phyloP scores from a whole-genome alignment of 129 eudicot species.

The Scalesia atractyloides region DNA sequence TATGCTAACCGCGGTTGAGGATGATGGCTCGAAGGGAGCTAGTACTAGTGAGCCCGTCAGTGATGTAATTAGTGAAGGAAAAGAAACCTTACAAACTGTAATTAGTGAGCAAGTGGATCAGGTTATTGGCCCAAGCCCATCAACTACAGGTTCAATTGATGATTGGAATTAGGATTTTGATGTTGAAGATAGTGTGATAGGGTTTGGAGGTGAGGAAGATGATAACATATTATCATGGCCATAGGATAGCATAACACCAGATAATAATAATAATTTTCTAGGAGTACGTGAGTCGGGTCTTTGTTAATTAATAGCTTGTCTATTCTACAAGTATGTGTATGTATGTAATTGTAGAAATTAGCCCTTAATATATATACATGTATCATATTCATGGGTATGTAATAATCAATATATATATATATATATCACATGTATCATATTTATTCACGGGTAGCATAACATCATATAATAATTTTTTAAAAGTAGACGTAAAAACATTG shows the following conservation, averaged over 20 bases:
- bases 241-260: constrained; percentile 24
- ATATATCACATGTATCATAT: no score
- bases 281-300: constrained; percentile 14
- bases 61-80: constrained; percentile 2
- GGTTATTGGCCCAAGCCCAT: constrained; percentile 21
- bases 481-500: no score
- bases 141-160: background rate
- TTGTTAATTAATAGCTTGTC: constrained; percentile 6
- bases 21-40: constrained; percentile 6
- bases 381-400: no score
- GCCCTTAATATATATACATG: background rate
- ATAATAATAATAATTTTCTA: constrained; percentile 7
- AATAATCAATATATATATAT: no score
- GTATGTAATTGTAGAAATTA: background rate
- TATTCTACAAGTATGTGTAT: background rate
- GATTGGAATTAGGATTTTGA: constrained; percentile 35
- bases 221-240: constrained; percentile 33
- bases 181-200: constrained; percentile 16
- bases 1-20: background rate
- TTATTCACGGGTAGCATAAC: no score
- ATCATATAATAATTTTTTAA: no score
- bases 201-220: constrained; percentile 25
- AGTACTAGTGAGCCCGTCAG: background rate
- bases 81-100: background rate
- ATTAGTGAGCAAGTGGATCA: constrained; percentile 12